These are phyloP conservation scores for Suhomyces emberorum DNA, from an alignment of 805 yeast species.

Conservation along the genomic window DNA sequence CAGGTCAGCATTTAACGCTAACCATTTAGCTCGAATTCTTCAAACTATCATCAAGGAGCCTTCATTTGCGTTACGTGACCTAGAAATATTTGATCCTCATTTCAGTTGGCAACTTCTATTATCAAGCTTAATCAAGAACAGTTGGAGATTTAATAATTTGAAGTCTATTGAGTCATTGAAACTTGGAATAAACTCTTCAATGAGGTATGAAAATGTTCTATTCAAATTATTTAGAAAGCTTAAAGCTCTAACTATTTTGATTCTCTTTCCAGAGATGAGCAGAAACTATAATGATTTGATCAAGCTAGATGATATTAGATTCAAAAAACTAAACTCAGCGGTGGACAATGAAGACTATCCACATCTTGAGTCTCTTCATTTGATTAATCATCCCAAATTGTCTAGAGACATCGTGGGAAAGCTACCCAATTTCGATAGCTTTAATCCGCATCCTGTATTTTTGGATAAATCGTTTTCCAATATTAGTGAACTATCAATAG, in stretches of 20 bases:
- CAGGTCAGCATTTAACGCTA: conserved; percentile 17
- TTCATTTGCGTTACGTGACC: conserved; percentile 15
- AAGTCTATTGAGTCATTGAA: conserved; percentile 18
- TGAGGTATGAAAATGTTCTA: conserved; percentile 16
- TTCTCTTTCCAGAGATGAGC: conserved; percentile 16
- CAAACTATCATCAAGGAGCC: conserved; percentile 24
- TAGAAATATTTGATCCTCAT: conserved; percentile 28
- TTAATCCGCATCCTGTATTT: conserved; percentile 25
- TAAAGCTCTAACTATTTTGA: conserved; percentile 20
- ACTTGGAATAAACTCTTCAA: conserved; percentile 25
- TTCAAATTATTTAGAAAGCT: conserved; percentile 23
- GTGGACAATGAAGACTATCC: conserved; percentile 2
- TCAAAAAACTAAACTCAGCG: conserved; percentile 6
- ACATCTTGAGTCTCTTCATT: conserved; percentile 16
- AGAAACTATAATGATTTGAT: conserved; percentile 16
- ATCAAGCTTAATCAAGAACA: conserved; percentile 20
- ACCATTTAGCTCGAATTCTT: conserved; percentile 25
- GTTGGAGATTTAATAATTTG: conserved; percentile 26
- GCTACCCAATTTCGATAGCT: conserved; percentile 14
- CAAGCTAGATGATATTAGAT: conserved; percentile 15
- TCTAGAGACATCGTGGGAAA: conserved; percentile 9
- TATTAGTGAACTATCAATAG: conserved; percentile 25
- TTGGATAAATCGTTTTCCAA: conserved; percentile 18
- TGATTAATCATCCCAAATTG: conserved; percentile 27
- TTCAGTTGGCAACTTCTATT: conserved; percentile 25